Percentiles rank a stretch among this genome's conserved stretches.
Evolutionary conservation across 495 filamentous ascomycete species (phyloP).

Genomic region (Daldinia loculata): DNA sequence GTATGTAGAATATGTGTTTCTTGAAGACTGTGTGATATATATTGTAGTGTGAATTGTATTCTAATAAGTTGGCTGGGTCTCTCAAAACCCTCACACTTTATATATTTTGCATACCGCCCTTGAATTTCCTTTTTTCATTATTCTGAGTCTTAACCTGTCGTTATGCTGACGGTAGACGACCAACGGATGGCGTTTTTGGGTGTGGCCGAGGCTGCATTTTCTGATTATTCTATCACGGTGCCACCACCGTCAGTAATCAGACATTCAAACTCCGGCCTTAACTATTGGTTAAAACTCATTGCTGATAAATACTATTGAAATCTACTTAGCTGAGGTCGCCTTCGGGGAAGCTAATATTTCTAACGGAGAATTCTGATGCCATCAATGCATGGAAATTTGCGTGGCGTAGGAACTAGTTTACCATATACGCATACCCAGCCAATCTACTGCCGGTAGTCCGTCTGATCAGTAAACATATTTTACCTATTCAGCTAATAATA

Average conservation of each 20-base stretch:
- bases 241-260: slow-evolving; percentile 24
- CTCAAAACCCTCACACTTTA: background rate
- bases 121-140: no score
- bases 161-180: background rate
- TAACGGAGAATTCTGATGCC: background rate
- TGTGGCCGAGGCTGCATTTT: slow-evolving; percentile 17
- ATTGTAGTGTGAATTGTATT: background rate
- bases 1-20: background rate
- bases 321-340: background rate
- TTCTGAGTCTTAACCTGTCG: no score
- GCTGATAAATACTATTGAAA: background rate
- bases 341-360: background rate
- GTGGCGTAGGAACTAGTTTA: background rate
- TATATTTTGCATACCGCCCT: background rate
- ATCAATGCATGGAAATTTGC: background rate
- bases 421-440: background rate
- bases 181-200: background rate
- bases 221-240: slow-evolving; percentile 41
- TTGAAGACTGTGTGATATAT: background rate
- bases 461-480: slow-evolving; percentile 1
- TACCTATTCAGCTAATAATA: background rate
- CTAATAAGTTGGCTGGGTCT: background rate
- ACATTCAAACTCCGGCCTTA: background rate
- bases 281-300: background rate
- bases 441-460: background rate